These are phyloP conservation scores for Rhizopus sp. DNA, from an alignment of 371 early-diverging fungal species.

Conservation along the genomic window DNA sequence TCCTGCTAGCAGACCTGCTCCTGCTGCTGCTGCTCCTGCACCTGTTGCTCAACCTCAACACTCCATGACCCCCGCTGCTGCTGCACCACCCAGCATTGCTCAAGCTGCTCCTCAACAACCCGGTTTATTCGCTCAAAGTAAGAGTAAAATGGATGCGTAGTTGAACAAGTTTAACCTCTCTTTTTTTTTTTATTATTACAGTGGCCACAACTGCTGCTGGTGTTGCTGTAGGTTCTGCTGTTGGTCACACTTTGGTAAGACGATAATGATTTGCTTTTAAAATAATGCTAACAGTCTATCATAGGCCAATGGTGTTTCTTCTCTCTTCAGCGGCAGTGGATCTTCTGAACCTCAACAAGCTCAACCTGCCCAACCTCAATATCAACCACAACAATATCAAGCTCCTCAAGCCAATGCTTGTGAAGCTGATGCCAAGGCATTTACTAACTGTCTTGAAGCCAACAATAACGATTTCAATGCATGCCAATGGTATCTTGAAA, in stretches of 20 bases:
- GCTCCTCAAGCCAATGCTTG: conserved; percentile 54
- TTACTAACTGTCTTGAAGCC: conserved; percentile 82
- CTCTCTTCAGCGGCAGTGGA: conserved; percentile 70
- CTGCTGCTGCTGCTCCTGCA: conserved; percentile 44
- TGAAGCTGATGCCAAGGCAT: conserved; percentile 84
- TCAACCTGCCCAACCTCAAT: conserved; percentile 40
- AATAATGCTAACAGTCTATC: background rate
- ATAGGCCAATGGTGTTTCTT: conserved; percentile 74
- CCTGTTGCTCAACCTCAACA: conserved; percentile 40
- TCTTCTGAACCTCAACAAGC: conserved; percentile 32
- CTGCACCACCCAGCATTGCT: conserved; percentile 47
- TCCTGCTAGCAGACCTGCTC: conserved; percentile 29
- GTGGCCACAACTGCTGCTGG: conserved; percentile 93
- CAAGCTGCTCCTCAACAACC: conserved; percentile 65
- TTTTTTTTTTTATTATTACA: conserved; percentile 13
- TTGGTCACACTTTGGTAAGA: conserved; percentile 75
- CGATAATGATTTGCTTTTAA: conserved; percentile 1
- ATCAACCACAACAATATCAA: conserved; percentile 44
- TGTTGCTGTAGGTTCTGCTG: conserved; percentile 88
- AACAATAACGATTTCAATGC: conserved; percentile 75
- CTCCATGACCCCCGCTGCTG: conserved; percentile 44
- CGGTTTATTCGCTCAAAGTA: conserved; percentile 78
- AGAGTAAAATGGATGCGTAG: conserved; percentile 9
- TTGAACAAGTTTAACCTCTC: background rate
- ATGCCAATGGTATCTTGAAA: conserved; percentile 89